Conservation (phyloP, 495 filamentous ascomycete genomes). For the Letharia columbiana region DNA sequence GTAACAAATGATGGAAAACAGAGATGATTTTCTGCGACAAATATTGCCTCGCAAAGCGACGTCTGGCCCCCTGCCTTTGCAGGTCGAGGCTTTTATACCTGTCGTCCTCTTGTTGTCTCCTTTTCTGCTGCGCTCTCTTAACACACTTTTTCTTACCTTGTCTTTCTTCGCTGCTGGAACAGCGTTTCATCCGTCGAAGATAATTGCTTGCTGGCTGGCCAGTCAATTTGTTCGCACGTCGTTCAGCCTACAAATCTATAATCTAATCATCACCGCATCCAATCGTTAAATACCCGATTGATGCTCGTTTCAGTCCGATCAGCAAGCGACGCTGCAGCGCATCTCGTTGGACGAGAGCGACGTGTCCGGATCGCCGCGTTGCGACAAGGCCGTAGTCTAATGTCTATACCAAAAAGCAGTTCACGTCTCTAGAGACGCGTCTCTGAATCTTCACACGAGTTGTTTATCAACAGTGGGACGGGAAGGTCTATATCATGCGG, state of each 20-base stretch:
- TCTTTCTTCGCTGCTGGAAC: conserved; percentile 10
- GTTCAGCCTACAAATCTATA: neutral
- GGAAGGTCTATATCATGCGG: conserved; percentile 15
- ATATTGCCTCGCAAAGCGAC: conserved; percentile 4
- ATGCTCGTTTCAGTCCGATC: conserved; percentile 11
- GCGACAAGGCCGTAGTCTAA: neutral
- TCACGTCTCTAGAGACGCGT: conserved; percentile 18
- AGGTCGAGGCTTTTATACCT: neutral
- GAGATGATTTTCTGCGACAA: conserved; percentile 3
- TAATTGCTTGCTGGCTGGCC: conserved; percentile 1
- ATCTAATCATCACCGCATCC: neutral
- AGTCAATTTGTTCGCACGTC: conserved; percentile 1
- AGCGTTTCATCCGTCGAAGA: neutral
- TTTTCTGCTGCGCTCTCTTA: neutral
- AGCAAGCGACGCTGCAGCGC: conserved; percentile 3
- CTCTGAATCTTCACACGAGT: neutral
- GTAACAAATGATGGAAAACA: conserved; percentile 1
- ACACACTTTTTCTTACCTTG: neutral
- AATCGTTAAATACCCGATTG: neutral
- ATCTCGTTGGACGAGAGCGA: conserved; percentile 9
- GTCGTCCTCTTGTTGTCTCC: neutral
- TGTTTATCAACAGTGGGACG: neutral
- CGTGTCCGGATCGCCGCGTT: conserved; percentile 6
- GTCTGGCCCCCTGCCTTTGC: neutral
- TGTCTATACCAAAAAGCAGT: conserved; percentile 2